Conservation (phyloP, 2,329 filamentous ascomycete species). For the Microascus cirrosus region DNA sequence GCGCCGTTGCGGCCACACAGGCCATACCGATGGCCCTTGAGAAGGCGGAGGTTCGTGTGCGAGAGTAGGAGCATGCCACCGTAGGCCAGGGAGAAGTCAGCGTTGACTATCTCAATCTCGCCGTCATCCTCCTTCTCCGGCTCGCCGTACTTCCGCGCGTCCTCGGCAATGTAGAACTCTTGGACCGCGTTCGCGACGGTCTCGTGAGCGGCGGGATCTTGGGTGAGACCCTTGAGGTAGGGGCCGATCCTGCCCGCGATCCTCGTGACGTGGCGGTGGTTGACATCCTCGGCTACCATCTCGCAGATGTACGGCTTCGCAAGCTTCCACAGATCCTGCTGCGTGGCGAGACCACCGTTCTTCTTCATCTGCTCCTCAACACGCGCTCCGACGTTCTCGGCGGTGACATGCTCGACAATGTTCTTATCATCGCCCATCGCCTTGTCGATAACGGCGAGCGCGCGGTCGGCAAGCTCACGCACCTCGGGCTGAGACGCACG, state of each 20-base stretch:
- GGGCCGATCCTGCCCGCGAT: conserved; percentile 58
- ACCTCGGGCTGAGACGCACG: conserved; percentile 91
- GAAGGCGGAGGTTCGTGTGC: conserved; percentile 85
- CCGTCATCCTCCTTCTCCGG: conserved; percentile 82
- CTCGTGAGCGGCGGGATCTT: conserved; percentile 45
- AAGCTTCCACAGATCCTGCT: conserved; percentile 51
- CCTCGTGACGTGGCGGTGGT: conserved; percentile 66
- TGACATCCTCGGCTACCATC: conserved; percentile 82
- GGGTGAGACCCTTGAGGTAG: conserved; percentile 64
- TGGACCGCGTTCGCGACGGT: conserved; percentile 65
- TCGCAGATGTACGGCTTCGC: conserved; percentile 65
- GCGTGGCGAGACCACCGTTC: conserved; percentile 50
- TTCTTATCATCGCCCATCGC: conserved; percentile 70
- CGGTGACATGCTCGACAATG: conserved; percentile 53
- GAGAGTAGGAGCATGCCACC: conserved; percentile 95
- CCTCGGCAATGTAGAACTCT: conserved; percentile 68
- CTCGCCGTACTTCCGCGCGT: conserved; percentile 75
- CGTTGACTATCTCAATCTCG: conserved; percentile 93
- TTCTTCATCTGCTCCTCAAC: conserved; percentile 68
- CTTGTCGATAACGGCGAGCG: conserved; percentile 78
- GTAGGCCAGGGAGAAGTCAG: conserved; percentile 93
- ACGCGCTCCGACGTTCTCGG: conserved; percentile 63
- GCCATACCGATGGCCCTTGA: conserved; percentile 95
- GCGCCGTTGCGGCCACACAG: conserved; percentile 95
- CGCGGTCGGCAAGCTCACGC: conserved; percentile 74